These are phyloP conservation scores for Colletotrichum sp. DNA, from an alignment of 2,329 filamentous ascomycete species.

Conservation along the genomic window DNA sequence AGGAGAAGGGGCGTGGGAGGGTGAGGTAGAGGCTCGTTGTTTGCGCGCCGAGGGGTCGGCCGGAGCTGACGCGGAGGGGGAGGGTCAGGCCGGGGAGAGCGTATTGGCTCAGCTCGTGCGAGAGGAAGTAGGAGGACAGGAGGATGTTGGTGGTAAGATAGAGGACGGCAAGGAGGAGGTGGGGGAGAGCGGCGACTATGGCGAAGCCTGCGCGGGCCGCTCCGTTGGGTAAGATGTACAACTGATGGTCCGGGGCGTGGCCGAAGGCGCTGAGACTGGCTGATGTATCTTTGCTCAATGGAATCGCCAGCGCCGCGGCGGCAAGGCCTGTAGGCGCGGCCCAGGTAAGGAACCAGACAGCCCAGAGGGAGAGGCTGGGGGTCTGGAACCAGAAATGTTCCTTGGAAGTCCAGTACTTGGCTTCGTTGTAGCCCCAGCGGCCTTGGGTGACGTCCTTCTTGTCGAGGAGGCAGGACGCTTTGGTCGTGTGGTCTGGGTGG, in stretches of 20 bases:
- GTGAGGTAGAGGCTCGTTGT: constrained; percentile 54
- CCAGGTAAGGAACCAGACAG: constrained; percentile 44
- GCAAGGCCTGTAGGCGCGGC: constrained; percentile 38
- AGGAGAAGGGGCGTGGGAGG: constrained; percentile 50
- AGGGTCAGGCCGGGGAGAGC: constrained; percentile 34
- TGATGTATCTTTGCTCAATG: constrained; percentile 33
- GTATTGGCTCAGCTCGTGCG: constrained; percentile 54
- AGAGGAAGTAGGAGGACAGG: constrained; percentile 53
- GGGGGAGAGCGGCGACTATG: constrained; percentile 51
- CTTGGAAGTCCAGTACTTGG: constrained; percentile 46
- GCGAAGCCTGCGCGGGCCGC: constrained; percentile 31
- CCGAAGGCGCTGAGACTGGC: constrained; percentile 43
- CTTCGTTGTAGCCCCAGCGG: constrained; percentile 46
- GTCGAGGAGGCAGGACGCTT: constrained; percentile 49
- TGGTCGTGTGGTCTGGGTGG: constrained; percentile 48
- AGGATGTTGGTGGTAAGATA: constrained; percentile 54
- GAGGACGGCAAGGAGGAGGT: constrained; percentile 51
- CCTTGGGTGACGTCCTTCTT: constrained; percentile 50
- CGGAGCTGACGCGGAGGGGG: constrained; percentile 52
- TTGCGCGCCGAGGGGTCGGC: constrained; percentile 48
- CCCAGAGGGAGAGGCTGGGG: constrained; percentile 48
- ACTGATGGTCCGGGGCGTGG: constrained; percentile 36
- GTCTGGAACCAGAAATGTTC: constrained; percentile 51
- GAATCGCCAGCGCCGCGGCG: constrained; percentile 42
- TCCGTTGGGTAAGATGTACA: constrained; percentile 31